Conservation (phyloP, 2,329 filamentous ascomycete species). For the Cladophialophora exuberans region DNA sequence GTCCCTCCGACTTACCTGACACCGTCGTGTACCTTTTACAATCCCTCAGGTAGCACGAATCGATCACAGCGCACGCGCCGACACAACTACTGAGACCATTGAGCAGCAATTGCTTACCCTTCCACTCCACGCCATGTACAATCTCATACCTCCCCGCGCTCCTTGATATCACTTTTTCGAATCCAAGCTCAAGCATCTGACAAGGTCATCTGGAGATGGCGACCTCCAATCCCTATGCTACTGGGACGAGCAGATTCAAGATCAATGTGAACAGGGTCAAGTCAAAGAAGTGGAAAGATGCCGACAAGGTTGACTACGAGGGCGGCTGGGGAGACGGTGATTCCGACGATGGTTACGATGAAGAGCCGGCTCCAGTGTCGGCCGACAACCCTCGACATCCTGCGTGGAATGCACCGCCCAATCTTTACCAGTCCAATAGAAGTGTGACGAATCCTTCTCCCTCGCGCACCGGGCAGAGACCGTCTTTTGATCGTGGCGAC, state of each 20-base stretch:
- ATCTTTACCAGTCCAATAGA: conserved; percentile 17
- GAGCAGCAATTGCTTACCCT: not conserved
- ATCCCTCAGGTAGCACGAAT: too few relatives aligned
- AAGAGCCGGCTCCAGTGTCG: conserved; percentile 39
- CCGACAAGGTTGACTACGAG: conserved; percentile 82
- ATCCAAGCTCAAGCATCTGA: not conserved
- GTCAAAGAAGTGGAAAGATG: conserved; percentile 94
- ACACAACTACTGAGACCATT: too few relatives aligned
- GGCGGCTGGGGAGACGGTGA: conserved; percentile 84
- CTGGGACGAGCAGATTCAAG: conserved; percentile 66
- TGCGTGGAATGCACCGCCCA: conserved; percentile 22
- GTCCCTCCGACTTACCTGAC: too few relatives aligned
- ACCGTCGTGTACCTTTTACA: too few relatives aligned
- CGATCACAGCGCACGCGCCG: too few relatives aligned
- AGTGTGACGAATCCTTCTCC: conserved; percentile 47
- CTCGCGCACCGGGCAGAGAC: conserved; percentile 20
- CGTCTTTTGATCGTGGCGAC: conserved; percentile 33
- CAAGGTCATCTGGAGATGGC: conserved; percentile 13
- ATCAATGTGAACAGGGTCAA: conserved; percentile 86
- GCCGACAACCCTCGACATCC: conserved; percentile 28
- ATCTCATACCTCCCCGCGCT: conserved; percentile 6
- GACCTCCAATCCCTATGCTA: conserved; percentile 40
- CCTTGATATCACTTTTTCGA: not conserved
- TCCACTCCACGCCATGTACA: conserved; percentile 6
- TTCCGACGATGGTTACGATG: conserved; percentile 53